Evolutionary conservation across 805 yeast genomes (phyloP).

Genomic region (Kuraishia cidri): DNA sequence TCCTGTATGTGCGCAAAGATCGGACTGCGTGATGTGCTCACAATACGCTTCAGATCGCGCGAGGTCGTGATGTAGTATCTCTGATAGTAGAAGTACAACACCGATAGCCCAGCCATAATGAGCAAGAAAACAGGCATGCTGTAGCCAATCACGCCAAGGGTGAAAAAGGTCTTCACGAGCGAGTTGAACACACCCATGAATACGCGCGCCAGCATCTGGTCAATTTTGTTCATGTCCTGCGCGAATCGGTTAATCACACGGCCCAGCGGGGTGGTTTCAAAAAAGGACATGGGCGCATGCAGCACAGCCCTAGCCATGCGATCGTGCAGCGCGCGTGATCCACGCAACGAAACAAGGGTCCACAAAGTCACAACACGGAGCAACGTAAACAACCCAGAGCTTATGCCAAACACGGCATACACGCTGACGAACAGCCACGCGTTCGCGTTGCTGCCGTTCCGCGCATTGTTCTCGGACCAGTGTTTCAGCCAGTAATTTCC

Average conservation of each 20-base stretch:
- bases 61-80: slow-evolving; percentile 58
- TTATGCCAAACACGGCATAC: slow-evolving; percentile 48
- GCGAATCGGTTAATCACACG: slow-evolving; percentile 58
- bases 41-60: slow-evolving; percentile 71
- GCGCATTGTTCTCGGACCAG: slow-evolving; percentile 54
- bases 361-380: slow-evolving; percentile 37
- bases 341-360: slow-evolving; percentile 39
- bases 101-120: slow-evolving; percentile 34
- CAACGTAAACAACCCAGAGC: slow-evolving; percentile 38
- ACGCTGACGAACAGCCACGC: slow-evolving; percentile 38
- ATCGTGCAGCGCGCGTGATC: slow-evolving; percentile 46
- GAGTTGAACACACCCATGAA: slow-evolving; percentile 38
- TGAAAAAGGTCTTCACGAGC: slow-evolving; percentile 33
- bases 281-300: slow-evolving; percentile 55
- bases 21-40: slow-evolving; percentile 64
- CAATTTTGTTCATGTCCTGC: slow-evolving; percentile 51
- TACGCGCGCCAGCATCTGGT: slow-evolving; percentile 45
- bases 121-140: slow-evolving; percentile 47
- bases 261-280: slow-evolving; percentile 64
- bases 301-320: slow-evolving; percentile 45
- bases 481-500: slow-evolving; percentile 59
- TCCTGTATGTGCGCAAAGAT: slow-evolving; percentile 80
- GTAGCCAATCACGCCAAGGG: slow-evolving; percentile 40
- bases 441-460: slow-evolving; percentile 29
- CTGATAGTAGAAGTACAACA: slow-evolving; percentile 64